phyloP scores from a whole-genome alignment of 148 eudicot genomes.

The Hydrangea macrophylla region DNA sequence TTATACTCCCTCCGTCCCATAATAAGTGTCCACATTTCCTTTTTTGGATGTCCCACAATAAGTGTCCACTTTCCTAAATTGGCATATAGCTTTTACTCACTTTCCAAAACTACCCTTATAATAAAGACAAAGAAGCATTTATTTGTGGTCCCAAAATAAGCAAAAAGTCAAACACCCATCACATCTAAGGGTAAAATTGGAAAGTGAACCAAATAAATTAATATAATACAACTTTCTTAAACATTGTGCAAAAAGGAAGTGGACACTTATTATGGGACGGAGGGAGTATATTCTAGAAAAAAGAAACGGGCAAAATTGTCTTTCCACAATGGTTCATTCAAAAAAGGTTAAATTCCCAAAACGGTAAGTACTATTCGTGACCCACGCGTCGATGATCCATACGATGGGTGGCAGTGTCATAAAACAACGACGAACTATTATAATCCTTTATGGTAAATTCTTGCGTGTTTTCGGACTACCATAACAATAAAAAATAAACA shows the following conservation, averaged over 20 bases:
- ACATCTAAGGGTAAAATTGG: no score
- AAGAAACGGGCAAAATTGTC: neutral
- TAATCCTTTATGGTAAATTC: no score
- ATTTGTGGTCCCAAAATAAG: neutral
- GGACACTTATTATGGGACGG: neutral
- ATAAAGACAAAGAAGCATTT: neutral
- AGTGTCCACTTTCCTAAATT: no score
- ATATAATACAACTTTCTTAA: neutral
- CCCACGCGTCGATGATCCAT: conserved; percentile 6
- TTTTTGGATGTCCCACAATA: no score
- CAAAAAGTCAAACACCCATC: neutral
- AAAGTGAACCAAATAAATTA: no score
- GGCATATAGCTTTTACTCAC: neutral
- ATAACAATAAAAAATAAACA: no score
- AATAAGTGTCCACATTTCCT: no score
- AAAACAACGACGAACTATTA: neutral
- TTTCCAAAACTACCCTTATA: neutral
- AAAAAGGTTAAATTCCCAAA: neutral
- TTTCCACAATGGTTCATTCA: neutral
- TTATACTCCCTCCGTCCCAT: no score
- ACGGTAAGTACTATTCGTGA: neutral
- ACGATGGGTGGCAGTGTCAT: neutral
- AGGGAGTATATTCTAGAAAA: neutral
- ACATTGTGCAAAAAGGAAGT: neutral
- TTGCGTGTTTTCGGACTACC: no score